A percentile compares a stretch with the other conserved stretches of the same genome.
phyloP scores from a whole-genome alignment of 257 asterid species.

The Solanum habrochaites region DNA sequence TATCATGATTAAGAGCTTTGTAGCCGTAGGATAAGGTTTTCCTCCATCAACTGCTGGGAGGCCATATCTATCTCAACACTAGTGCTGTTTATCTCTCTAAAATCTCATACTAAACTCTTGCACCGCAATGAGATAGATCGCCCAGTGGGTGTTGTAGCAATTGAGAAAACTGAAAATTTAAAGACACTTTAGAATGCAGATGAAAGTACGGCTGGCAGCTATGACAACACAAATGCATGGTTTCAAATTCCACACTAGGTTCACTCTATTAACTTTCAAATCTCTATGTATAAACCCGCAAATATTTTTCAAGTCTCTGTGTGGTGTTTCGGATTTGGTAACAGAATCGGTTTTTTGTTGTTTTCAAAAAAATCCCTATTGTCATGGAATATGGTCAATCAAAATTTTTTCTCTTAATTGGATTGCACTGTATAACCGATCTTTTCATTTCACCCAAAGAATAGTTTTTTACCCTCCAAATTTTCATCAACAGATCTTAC shows the following conservation, averaged over 20 bases:
- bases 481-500: slow-evolving; percentile 52
- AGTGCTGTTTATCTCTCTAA: background rate
- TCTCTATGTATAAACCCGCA: background rate
- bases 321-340: background rate
- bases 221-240: background rate
- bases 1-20: no score
- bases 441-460: background rate
- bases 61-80: background rate
- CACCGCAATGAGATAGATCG: background rate
- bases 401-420: background rate
- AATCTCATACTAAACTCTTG: background rate
- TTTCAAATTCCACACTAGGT: background rate
- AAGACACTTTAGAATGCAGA: background rate
- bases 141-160: background rate
- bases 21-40: no score
- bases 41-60: no score
- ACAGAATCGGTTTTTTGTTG: background rate
- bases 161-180: background rate
- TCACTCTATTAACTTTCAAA: background rate
- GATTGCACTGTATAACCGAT: background rate
- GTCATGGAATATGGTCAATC: background rate
- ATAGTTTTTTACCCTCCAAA: slow-evolving; percentile 49
- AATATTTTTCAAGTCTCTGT: background rate
- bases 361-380: background rate
- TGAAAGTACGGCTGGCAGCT: background rate